These are phyloP conservation scores for Neonectria neomacrospora DNA, from an alignment of 2,329 filamentous ascomycete genomes.

Conservation along the genomic window DNA sequence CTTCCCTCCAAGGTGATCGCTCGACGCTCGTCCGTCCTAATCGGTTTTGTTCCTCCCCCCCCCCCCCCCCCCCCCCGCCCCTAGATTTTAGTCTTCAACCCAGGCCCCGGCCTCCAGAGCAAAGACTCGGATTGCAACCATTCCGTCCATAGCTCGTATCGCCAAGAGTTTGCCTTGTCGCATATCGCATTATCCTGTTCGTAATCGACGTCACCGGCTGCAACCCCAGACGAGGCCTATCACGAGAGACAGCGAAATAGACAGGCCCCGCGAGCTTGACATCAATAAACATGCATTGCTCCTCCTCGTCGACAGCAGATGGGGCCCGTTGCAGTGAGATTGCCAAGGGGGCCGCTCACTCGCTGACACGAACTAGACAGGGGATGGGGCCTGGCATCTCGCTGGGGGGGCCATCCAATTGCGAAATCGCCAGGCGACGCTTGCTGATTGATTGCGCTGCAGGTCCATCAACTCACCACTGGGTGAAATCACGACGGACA, in stretches of 20 bases:
- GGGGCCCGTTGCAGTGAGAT: slow-evolving; percentile 30
- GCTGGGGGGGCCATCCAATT: slow-evolving; percentile 25
- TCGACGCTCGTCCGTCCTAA: slow-evolving; percentile 20
- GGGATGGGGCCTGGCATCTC: slow-evolving; percentile 24
- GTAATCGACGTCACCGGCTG: slow-evolving; percentile 27
- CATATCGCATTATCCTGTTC: slow-evolving; percentile 15
- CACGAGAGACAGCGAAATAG: slow-evolving; percentile 14
- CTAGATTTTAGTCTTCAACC: neutral
- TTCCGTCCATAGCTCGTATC: slow-evolving; percentile 15
- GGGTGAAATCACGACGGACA: slow-evolving; percentile 5
- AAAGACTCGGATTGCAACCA: neutral
- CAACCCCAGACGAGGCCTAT: slow-evolving; percentile 18
- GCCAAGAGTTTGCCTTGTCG: slow-evolving; percentile 26
- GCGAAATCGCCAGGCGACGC: slow-evolving; percentile 25
- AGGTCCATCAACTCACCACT: slow-evolving; percentile 15
- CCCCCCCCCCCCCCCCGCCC: too few relatives aligned
- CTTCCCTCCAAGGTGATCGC: slow-evolving; percentile 4
- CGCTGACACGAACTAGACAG: slow-evolving; percentile 36
- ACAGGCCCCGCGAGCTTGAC: slow-evolving; percentile 33
- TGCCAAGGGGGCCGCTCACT: slow-evolving; percentile 34
- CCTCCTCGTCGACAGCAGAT: slow-evolving; percentile 18
- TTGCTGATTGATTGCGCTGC: slow-evolving; percentile 23
- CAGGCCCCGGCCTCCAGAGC: neutral
- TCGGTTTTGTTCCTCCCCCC: slow-evolving; percentile 9
- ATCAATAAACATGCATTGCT: slow-evolving; percentile 33